Base-by-base conservation (phyloP, 495 filamentous ascomycete genomes). In the Aspergillus hancockii region DNA sequence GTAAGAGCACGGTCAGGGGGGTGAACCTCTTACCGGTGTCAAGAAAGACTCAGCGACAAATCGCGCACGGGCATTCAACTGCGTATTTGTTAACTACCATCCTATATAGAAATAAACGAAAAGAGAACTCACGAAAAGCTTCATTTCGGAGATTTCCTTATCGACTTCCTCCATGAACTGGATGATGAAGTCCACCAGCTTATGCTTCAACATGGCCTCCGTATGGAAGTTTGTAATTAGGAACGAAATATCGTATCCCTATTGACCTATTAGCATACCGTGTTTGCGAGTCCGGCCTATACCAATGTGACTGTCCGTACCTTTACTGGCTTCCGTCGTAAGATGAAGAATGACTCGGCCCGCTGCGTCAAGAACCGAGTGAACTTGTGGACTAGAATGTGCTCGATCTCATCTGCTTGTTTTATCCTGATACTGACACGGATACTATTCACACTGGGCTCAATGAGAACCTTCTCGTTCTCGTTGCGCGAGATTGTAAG, bases 91-190 rank as follows among this genome's bases (percentile, higher is more conserved):
- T 59, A 73, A 63, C 46, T 50, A 58, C 21, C 19, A 5, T 46
- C 14, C n/a, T 30, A 19, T 8, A 56, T 71, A 70, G 43, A 72
- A 12, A 41, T 41, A n/a, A 21, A 23, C 8, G 3, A n/a, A 36
- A 62, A 16, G 16, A 10, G 12, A 21, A 81, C 91, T 52, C 85
- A 98, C 93, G 75, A 98, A 99, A 61, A 99, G 85, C 84, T 99
- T 99, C 94, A 98, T 97, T 75, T 98, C 95, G 1, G 93, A 98
- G 53, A 98, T 98, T 74, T 99, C 95, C 79, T 98, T 98, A 69
- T 98, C 94, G 30, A 98, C 94, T 68, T 99, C 95, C 76, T 98
- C 93, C 93, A 98, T 97, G 57, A 97, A 98, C 63, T 97, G 88
- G 59, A 99, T 96, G 59, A 98, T 94, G 67, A 98, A 98, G 68